Conservation (phyloP, 257 asterid species). For the Solanum ossicruentum region DNA sequence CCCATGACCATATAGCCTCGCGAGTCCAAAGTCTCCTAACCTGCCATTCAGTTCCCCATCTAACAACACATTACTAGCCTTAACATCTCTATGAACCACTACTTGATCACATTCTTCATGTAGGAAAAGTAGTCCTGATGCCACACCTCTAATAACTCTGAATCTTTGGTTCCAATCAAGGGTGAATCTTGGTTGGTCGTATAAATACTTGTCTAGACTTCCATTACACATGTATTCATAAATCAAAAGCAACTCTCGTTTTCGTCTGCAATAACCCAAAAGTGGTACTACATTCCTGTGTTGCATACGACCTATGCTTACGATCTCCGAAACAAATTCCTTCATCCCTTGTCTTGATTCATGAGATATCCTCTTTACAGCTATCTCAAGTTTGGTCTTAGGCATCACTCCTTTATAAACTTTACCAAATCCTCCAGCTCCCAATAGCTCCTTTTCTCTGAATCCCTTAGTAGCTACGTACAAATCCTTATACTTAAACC, state of each 20-base stretch:
- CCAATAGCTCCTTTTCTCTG: conserved; percentile 30
- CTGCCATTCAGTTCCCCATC: neutral
- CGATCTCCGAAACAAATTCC: neutral
- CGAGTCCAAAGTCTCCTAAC: neutral
- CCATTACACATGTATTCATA: conserved; percentile 15
- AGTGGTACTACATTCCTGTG: neutral
- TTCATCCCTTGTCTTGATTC: neutral
- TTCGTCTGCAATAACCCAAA: neutral
- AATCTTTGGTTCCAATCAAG: neutral
- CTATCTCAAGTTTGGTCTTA: conserved; percentile 20
- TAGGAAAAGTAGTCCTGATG: neutral
- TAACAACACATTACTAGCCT: conserved; percentile 29
- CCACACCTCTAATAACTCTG: neutral
- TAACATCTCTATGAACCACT: neutral
- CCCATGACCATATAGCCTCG: neutral
- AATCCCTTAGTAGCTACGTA: conserved; percentile 58
- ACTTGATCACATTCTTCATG: neutral
- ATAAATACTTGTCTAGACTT: conserved; percentile 33
- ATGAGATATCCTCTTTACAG: conserved; percentile 36
- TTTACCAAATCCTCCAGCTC: conserved; percentile 56
- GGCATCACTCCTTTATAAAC: conserved; percentile 48
- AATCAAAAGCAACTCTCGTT: neutral
- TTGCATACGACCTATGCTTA: neutral
- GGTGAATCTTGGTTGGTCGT: neutral
- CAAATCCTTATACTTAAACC: conserved; percentile 49